Evolutionary conservation across 2,329 filamentous ascomycete genomes (phyloP).

Genomic region (Fusarium keratoplasticum): DNA sequence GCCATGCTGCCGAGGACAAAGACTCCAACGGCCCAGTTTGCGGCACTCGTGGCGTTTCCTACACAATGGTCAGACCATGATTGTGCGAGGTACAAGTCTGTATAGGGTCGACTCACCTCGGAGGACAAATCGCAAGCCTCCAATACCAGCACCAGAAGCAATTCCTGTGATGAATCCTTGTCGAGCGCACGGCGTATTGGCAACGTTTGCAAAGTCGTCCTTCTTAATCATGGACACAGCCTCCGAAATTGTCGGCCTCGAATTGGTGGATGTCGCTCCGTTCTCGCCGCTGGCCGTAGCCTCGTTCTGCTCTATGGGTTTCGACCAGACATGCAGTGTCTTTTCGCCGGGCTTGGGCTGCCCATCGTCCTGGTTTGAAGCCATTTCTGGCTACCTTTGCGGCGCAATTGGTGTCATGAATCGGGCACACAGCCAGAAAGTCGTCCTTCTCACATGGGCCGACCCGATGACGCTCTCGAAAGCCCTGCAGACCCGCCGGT

Average conservation of each 20-base stretch:
- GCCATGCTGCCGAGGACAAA: conserved; percentile 77
- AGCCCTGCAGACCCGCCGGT: conserved; percentile 22
- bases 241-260: conserved; percentile 61
- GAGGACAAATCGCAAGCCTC: conserved; percentile 78
- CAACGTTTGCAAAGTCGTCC: conserved; percentile 77
- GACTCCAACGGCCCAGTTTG: conserved; percentile 87
- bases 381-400: conserved; percentile 51
- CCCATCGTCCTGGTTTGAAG: conserved; percentile 45
- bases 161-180: conserved; percentile 88
- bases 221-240: conserved; percentile 75
- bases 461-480: conserved; percentile 44
- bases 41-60: conserved; percentile 61
- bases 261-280: conserved; percentile 35
- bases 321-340: conserved; percentile 52
- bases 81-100: background rate
- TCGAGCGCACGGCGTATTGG: conserved; percentile 85
- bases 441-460: conserved; percentile 38
- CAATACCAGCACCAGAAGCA: conserved; percentile 79
- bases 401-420: conserved; percentile 44
- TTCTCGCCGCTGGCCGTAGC: conserved; percentile 30
- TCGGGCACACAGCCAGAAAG: conserved; percentile 17
- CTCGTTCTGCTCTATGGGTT: conserved; percentile 46
- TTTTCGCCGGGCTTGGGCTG: conserved; percentile 45
- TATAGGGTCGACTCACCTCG: conserved; percentile 70
- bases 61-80: conserved; percentile 20